phyloP scores from a whole-genome alignment of 108 stramenopile species.

The Epithemia pelagica region DNA sequence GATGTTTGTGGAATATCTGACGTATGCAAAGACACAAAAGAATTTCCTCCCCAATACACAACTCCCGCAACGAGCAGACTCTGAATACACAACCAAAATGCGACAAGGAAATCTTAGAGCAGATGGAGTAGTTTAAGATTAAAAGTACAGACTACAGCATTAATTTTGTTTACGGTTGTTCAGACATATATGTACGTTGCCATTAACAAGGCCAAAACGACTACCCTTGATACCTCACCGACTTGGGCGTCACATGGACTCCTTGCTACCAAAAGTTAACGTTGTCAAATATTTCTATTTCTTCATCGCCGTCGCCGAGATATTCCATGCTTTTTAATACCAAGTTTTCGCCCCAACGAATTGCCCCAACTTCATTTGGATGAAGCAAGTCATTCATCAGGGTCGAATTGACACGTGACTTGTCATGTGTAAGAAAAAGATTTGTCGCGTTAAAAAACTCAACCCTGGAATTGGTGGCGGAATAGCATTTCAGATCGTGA shows the following conservation, averaged over 20 bases:
- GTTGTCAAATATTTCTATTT: not conserved
- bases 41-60: slow-evolving; percentile 39
- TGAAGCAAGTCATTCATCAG: not conserved
- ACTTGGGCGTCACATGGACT: too few species aligned
- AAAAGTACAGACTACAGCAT: too few species aligned
- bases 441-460: slow-evolving; percentile 30
- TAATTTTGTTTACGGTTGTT: too few species aligned
- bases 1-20: slow-evolving; percentile 56
- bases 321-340: not conserved
- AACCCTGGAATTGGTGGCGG: slow-evolving; percentile 4
- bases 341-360: not conserved
- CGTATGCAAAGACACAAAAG: slow-evolving; percentile 53
- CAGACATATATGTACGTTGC: too few species aligned
- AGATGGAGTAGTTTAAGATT: slow-evolving; percentile 59
- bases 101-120: slow-evolving; percentile 79
- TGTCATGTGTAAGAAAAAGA: slow-evolving; percentile 14
- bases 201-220: too few species aligned
- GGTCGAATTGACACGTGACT: not conserved
- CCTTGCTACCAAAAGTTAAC: not conserved
- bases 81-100: slow-evolving; percentile 25
- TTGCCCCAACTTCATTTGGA: not conserved
- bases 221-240: too few species aligned
- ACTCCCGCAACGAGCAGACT: slow-evolving; percentile 31
- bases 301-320: not conserved
- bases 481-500: slow-evolving; percentile 24